These are phyloP conservation scores for Euryodendron excelsum DNA, from an alignment of 148 eudicot species.

Conservation along the genomic window DNA sequence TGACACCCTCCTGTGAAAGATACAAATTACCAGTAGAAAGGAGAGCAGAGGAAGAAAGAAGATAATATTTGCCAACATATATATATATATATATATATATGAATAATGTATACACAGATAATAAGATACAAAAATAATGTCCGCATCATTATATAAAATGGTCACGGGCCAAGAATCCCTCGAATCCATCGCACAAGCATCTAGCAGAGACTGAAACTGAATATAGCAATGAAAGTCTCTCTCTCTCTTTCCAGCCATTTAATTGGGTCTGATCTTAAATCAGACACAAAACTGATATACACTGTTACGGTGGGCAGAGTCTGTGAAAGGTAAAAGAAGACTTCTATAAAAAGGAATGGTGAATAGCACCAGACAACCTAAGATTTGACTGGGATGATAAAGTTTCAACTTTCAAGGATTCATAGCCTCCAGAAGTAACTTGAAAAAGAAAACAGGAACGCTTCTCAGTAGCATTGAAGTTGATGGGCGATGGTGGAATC, in stretches of 20 bases:
- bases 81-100: too few relatives aligned
- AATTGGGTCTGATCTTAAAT: background rate
- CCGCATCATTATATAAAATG: background rate
- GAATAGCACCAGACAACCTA: slow-evolving; percentile 6
- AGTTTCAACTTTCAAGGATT: slow-evolving; percentile 1
- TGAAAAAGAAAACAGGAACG: slow-evolving; percentile 6
- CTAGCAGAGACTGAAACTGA: too few relatives aligned
- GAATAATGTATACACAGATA: too few relatives aligned
- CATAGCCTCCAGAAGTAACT: slow-evolving; percentile 7
- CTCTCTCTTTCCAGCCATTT: background rate
- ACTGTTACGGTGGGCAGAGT: background rate
- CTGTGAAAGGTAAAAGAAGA: background rate
- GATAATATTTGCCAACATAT: background rate
- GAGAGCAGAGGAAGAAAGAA: background rate
- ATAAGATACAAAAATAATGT: too few relatives aligned
- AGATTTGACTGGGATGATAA: slow-evolving; percentile 21
- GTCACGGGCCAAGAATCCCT: slow-evolving; percentile 18
- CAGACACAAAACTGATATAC: slow-evolving; percentile 6
- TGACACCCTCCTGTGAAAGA: slow-evolving; percentile 8
- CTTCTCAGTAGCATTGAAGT: slow-evolving; percentile 25
- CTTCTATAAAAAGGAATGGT: background rate
- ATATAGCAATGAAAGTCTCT: background rate
- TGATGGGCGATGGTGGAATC: slow-evolving; percentile 26
- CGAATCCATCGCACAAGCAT: slow-evolving; percentile 8
- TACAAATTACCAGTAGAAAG: background rate